Evolutionary conservation across 106 monocot species (phyloP).

Genomic region (Alisma plantagoaquatica): DNA sequence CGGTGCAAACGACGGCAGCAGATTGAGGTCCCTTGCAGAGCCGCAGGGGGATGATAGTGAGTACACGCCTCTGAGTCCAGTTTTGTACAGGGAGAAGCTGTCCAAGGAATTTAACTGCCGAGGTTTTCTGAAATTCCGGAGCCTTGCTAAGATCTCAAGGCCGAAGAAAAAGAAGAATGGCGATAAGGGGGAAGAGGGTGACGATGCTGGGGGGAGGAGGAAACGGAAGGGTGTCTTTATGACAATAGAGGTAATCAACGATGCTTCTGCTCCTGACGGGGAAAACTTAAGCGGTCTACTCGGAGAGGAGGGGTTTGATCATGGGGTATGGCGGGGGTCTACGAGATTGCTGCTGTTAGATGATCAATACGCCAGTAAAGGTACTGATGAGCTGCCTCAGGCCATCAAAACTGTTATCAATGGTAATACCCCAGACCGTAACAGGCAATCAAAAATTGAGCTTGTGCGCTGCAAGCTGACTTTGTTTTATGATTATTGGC

Average conservation of each 20-base stretch:
- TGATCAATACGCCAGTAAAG: slow-evolving; percentile 42
- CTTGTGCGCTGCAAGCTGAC: slow-evolving; percentile 74
- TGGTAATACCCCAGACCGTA: background rate
- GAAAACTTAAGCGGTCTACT: slow-evolving; percentile 54
- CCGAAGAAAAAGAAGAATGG: slow-evolving; percentile 54
- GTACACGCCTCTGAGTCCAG: slow-evolving; percentile 26
- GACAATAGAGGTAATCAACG: slow-evolving; percentile 31
- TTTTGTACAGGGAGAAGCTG: slow-evolving; percentile 81
- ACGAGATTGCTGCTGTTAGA: slow-evolving; percentile 83
- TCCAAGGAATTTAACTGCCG: slow-evolving; percentile 74
- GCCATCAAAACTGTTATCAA: slow-evolving; percentile 59
- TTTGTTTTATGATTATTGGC: slow-evolving; percentile 88
- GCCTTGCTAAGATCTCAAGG: slow-evolving; percentile 77
- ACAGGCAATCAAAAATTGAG: slow-evolving; percentile 10
- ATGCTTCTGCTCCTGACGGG: slow-evolving; percentile 5
- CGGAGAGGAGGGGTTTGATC: slow-evolving; percentile 42
- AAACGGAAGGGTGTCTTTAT: slow-evolving; percentile 24
- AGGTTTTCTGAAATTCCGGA: slow-evolving; percentile 72
- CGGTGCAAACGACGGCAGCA: slow-evolving; percentile 8
- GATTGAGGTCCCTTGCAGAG: slow-evolving; percentile 21
- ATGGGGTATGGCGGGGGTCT: slow-evolving; percentile 59
- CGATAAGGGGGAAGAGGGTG: slow-evolving; percentile 6
- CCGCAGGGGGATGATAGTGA: background rate
- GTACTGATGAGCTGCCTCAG: slow-evolving; percentile 47
- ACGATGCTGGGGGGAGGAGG: slow-evolving; percentile 6